phyloP scores from a whole-genome alignment of 176 grass and related monocot species.

The Themeda triandra region DNA sequence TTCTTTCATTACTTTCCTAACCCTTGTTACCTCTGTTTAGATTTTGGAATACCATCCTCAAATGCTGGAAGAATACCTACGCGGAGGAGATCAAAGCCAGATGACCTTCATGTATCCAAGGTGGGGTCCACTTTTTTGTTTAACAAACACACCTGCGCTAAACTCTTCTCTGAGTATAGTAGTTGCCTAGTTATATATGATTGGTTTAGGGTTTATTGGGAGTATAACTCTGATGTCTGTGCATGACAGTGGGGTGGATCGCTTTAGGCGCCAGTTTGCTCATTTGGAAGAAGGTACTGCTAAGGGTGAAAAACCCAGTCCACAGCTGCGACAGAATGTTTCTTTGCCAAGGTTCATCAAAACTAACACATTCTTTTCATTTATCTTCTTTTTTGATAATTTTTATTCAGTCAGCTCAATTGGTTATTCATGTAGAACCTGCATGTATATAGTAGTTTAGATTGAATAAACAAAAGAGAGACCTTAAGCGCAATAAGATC shows the following conservation, averaged over 20 bases:
- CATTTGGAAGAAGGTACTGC: slow-evolving; percentile 89
- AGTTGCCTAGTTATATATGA: slow-evolving; percentile 17
- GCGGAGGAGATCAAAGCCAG: slow-evolving; percentile 76
- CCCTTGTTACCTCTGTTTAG: slow-evolving; percentile 35
- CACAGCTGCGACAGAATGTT: slow-evolving; percentile 73
- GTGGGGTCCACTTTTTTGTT: slow-evolving; percentile 36
- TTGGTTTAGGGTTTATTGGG: slow-evolving; percentile 1
- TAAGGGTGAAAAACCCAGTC: slow-evolving; percentile 73
- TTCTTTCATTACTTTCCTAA: slow-evolving; percentile 1
- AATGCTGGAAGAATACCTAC: slow-evolving; percentile 93
- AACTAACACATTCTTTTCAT: neutral
- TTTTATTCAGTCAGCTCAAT: neutral
- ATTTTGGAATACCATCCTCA: slow-evolving; percentile 99
- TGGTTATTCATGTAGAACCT: neutral
- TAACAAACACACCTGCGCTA: neutral
- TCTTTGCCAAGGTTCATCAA: slow-evolving; percentile 79
- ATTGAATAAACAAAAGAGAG: slow-evolving; percentile 8
- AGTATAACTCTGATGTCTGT: slow-evolving; percentile 18
- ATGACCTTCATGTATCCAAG: slow-evolving; percentile 98
- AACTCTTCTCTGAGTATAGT: slow-evolving; percentile 3
- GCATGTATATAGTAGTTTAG: neutral
- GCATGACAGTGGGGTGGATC: slow-evolving; percentile 84
- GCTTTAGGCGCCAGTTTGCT: slow-evolving; percentile 91
- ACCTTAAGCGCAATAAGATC: neutral
- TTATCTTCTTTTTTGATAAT: neutral